Percentiles rank a stretch among this genome's conserved stretches.
Conservation (phyloP, 78 protist genomes). For the Dictyostelium intermedium region DNA sequence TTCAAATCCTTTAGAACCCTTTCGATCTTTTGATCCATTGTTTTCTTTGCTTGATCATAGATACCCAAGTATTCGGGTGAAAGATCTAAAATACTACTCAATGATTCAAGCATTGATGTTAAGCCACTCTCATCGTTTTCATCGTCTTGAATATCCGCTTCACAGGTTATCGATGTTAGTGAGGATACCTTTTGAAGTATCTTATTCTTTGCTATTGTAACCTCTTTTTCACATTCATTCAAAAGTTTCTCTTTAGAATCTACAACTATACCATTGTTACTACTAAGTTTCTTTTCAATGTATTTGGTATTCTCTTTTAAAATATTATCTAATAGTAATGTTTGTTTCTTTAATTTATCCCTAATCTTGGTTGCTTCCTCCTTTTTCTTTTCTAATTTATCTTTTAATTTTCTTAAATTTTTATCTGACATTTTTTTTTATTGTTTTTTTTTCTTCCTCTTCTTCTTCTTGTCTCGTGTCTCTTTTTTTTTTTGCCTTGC, state of each 20-base stretch:
- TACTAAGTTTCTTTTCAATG: neutral
- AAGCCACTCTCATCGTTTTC: neutral
- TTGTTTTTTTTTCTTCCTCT: neutral
- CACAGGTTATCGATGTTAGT: neutral
- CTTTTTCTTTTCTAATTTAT: neutral
- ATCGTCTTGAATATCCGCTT: neutral
- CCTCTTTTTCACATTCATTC: neutral
- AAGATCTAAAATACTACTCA: neutral
- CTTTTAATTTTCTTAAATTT: conserved; percentile 6
- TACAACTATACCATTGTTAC: neutral
- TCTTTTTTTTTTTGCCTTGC: no score
- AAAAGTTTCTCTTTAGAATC: neutral
- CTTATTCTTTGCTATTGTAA: neutral
- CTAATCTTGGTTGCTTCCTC: neutral
- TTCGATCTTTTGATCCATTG: neutral
- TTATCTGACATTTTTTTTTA: neutral
- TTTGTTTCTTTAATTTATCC: conserved; percentile 1
- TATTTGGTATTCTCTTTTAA: neutral
- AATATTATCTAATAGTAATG: neutral
- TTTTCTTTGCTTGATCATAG: neutral
- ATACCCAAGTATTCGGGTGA: neutral
- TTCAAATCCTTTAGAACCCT: neutral
- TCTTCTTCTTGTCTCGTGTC: neutral
- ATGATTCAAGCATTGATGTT: neutral
- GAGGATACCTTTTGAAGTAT: neutral